A percentile compares a stretch with the other conserved stretches of the same genome.
Conservation (phyloP, 345 rosid species). For the Salix koriyanagi region DNA sequence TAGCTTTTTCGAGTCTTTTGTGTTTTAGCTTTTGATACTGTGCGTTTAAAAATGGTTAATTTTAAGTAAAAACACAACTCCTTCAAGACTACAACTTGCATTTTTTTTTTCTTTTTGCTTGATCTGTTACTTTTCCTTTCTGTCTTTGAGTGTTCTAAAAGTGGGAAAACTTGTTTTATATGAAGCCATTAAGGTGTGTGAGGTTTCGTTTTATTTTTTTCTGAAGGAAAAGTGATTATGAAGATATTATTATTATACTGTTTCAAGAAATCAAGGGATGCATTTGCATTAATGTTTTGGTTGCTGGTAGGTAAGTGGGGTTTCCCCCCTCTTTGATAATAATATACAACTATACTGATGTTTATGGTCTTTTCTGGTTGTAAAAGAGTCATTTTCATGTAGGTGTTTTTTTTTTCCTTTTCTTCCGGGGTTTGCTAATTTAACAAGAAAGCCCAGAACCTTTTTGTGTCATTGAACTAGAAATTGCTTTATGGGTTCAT, state of each 20-base stretch:
- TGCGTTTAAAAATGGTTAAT: constrained; percentile 10
- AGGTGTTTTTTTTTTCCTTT: neutral
- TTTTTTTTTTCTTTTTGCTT: neutral
- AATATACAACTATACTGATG: constrained; percentile 9
- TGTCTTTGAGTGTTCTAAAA: neutral
- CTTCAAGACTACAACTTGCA: neutral
- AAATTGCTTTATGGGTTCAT: neutral
- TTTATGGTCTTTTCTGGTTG: neutral
- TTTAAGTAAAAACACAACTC: neutral
- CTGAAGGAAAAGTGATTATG: neutral
- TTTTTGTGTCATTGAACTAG: neutral
- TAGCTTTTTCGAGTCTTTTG: neutral
- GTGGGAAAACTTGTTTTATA: constrained; percentile 19
- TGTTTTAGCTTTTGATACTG: neutral
- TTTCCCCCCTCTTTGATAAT: constrained; percentile 15
- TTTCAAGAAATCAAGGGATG: constrained; percentile 22
- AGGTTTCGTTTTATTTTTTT: neutral
- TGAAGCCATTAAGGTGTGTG: neutral
- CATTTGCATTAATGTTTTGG: constrained; percentile 28
- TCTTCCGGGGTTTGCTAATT: constrained; percentile 3
- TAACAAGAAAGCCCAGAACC: constrained; percentile 1
- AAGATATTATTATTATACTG: neutral
- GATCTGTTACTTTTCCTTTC: neutral
- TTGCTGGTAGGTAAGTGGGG: constrained; percentile 34
- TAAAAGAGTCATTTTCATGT: neutral